Evolutionary conservation across 2,329 filamentous ascomycete species (phyloP).

Genomic region (Teratosphaeriaceae sp.): DNA sequence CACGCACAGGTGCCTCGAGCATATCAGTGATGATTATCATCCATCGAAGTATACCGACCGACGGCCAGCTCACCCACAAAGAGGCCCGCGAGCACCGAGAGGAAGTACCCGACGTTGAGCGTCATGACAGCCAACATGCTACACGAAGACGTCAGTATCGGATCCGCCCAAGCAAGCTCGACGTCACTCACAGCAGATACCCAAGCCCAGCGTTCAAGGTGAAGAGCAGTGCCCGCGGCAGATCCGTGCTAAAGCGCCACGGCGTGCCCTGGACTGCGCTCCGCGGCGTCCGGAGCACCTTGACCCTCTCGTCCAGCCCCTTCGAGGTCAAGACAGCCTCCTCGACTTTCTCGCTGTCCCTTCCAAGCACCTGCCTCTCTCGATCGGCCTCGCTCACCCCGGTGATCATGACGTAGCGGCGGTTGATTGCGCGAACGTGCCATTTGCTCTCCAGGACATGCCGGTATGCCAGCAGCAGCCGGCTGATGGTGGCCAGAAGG

Average conservation of each 20-base stretch:
- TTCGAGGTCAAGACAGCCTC: slow-evolving; percentile 63
- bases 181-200: slow-evolving; percentile 70
- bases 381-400: slow-evolving; percentile 50
- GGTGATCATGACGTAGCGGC: slow-evolving; percentile 69
- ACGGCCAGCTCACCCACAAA: slow-evolving; percentile 82
- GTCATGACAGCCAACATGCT: slow-evolving; percentile 95
- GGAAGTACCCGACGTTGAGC: slow-evolving; percentile 77
- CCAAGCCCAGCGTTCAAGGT: slow-evolving; percentile 68
- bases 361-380: slow-evolving; percentile 15
- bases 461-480: slow-evolving; percentile 66
- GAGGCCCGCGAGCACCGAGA: slow-evolving; percentile 68
- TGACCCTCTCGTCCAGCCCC: slow-evolving; percentile 73
- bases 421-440: slow-evolving; percentile 63
- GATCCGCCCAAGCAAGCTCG: neutral
- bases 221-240: slow-evolving; percentile 64
- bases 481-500: slow-evolving; percentile 62
- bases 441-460: slow-evolving; percentile 56
- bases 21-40: slow-evolving; percentile 36
- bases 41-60: slow-evolving; percentile 57
- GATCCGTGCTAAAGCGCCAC: slow-evolving; percentile 76
- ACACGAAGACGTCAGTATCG: slow-evolving; percentile 2
- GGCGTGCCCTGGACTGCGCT: slow-evolving; percentile 50
- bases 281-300: slow-evolving; percentile 55
- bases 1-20: no score
- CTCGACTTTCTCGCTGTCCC: slow-evolving; percentile 48